These are phyloP conservation scores for Sphagnum tenellum DNA, from an alignment of 225 moss, liverwort and hornwort genomes.

Conservation along the genomic window DNA sequence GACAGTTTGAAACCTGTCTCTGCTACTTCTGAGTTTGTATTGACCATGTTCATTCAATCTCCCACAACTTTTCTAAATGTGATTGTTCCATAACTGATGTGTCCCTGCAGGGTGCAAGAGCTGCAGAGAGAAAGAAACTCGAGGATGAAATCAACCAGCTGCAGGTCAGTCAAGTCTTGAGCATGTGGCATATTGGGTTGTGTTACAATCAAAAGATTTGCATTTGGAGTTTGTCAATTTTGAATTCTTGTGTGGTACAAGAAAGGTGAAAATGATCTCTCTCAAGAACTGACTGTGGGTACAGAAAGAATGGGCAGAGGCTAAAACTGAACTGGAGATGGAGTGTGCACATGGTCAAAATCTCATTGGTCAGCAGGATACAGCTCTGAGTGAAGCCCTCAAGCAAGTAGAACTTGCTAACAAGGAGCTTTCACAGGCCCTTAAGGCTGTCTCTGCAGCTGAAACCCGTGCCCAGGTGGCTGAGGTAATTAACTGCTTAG, in stretches of 20 bases:
- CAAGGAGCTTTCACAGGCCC: conserved; percentile 74
- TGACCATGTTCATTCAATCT: too few species aligned
- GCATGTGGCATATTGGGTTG: too few species aligned
- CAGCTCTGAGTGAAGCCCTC: conserved; percentile 70
- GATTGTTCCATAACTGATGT: too few species aligned
- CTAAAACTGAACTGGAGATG: conserved; percentile 74
- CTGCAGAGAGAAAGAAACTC: conserved; percentile 71
- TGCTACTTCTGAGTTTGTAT: too few species aligned
- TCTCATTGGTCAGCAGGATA: conserved; percentile 60
- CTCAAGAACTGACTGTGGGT: too few species aligned
- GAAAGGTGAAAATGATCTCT: too few species aligned
- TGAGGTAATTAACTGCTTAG: conserved; percentile 25
- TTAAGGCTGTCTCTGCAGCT: conserved; percentile 82
- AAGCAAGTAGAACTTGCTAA: conserved; percentile 70
- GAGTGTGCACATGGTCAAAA: conserved; percentile 79
- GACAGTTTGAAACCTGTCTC: too few species aligned
- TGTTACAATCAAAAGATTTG: too few species aligned
- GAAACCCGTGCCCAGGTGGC: conserved; percentile 96
- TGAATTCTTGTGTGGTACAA: too few species aligned
- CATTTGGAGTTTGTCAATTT: too few species aligned
- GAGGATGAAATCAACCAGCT: conserved; percentile 74
- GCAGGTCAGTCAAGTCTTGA: conserved; percentile 31
- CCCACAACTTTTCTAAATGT: too few species aligned
- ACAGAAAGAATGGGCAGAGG: conserved; percentile 88
- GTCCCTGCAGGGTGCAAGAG: conserved; percentile 40